Evolutionary conservation across 225 moss, liverwort and hornwort species (phyloP).

Genomic region (Neckera pumila): DNA sequence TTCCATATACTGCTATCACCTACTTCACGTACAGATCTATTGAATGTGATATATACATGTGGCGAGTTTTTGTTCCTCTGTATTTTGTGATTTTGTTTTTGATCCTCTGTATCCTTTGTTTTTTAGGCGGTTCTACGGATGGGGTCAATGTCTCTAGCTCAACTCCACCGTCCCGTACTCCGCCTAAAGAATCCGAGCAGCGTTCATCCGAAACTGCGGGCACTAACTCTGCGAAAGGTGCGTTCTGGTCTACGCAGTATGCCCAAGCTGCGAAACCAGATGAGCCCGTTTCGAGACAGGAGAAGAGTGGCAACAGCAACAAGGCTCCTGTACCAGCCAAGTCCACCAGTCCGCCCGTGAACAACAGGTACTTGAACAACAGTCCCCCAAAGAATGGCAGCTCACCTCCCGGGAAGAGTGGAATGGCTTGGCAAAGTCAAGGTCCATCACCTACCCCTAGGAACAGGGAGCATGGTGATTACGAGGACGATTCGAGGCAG

Average conservation of each 20-base stretch:
- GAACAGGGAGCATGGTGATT: constrained; percentile 44
- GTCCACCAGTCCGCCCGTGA: constrained; percentile 10
- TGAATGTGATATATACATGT: not conserved
- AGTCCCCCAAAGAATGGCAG: constrained; percentile 42
- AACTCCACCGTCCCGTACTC: constrained; percentile 49
- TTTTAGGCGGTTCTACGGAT: constrained; percentile 19
- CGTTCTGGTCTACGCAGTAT: constrained; percentile 89
- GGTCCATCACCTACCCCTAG: constrained; percentile 18
- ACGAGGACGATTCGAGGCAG: constrained; percentile 52
- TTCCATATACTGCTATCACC: not conserved
- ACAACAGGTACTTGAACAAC: constrained; percentile 11
- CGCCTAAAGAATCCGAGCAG: constrained; percentile 60
- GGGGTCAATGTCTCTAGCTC: constrained; percentile 17
- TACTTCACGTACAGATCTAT: not conserved
- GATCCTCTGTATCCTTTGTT: not conserved
- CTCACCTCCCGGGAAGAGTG: constrained; percentile 12
- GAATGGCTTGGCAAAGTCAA: constrained; percentile 41
- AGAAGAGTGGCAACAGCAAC: constrained; percentile 19
- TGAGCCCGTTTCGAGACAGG: constrained; percentile 7
- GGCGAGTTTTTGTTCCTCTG: not conserved
- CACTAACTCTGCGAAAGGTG: constrained; percentile 40
- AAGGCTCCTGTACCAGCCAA: constrained; percentile 12
- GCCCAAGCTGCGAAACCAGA: constrained; percentile 56
- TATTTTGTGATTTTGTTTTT: not conserved
- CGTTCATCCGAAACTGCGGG: constrained; percentile 41